phyloP scores from a whole-genome alignment of 108 stramenopile genomes.

The Nannochloropsis salina region DNA sequence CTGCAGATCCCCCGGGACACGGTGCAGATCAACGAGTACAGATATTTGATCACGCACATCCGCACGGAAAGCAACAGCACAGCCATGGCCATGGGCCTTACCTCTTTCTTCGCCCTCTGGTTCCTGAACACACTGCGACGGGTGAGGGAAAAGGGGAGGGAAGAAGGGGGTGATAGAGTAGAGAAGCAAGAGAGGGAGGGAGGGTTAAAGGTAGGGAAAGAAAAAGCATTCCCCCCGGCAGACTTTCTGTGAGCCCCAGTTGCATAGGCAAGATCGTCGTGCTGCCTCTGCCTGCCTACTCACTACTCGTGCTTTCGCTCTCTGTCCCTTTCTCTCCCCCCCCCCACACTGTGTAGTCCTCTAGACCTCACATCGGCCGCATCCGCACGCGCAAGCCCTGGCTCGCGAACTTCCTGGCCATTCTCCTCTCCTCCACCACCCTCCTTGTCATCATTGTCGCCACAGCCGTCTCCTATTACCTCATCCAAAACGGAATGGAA shows the following conservation, averaged over 20 bases:
- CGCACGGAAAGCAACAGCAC: background rate
- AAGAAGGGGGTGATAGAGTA: background rate
- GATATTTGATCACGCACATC: background rate
- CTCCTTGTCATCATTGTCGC: conserved; percentile 2
- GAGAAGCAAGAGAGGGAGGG: background rate
- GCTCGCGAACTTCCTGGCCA: background rate
- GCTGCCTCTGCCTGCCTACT: background rate
- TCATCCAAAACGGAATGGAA: background rate
- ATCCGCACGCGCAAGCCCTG: background rate
- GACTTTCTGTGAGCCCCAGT: background rate
- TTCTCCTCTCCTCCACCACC: background rate
- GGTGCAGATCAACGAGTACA: conserved; percentile 7
- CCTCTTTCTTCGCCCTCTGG: background rate
- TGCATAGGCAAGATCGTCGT: background rate
- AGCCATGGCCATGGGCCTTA: background rate
- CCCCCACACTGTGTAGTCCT: background rate
- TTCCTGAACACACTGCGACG: background rate
- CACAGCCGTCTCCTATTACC: background rate
- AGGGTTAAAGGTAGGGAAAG: no score
- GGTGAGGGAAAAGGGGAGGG: background rate
- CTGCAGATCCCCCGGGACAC: background rate
- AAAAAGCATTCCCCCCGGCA: no score
- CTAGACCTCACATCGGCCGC: background rate
- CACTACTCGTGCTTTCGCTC: background rate
- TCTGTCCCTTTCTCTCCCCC: background rate